Evolutionary conservation across 176 grass and related monocot genomes (phyloP).

Genomic region (Oryza meridionalis): DNA sequence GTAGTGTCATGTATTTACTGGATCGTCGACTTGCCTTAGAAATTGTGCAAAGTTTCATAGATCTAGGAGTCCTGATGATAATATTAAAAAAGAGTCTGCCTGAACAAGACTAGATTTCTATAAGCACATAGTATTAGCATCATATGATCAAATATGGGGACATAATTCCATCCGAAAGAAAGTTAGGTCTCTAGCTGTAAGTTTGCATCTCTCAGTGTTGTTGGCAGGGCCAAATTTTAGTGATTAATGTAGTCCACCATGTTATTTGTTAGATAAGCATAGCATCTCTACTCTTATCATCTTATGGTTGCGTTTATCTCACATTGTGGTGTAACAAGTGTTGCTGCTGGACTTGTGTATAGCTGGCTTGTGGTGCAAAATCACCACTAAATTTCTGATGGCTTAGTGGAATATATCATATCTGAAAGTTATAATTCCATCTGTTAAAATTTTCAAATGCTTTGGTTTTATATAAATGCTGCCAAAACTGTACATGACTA

Average conservation of each 20-base stretch:
- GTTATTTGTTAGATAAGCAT: neutral
- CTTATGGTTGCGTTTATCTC: neutral
- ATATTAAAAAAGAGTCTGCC: neutral
- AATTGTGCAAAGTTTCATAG: slow-evolving; percentile 18
- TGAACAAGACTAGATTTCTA: neutral
- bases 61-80: neutral
- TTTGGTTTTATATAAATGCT: slow-evolving; percentile 11
- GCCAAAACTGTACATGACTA: neutral
- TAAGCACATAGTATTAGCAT: neutral
- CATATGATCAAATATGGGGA: slow-evolving; percentile 6
- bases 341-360: neutral
- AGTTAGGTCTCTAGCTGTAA: slow-evolving; percentile 3
- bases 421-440: neutral
- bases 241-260: neutral
- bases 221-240: neutral
- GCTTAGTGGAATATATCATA: slow-evolving; percentile 19
- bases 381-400: neutral
- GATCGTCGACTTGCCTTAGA: neutral
- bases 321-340: neutral
- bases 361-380: slow-evolving; percentile 16
- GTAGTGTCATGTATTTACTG: slow-evolving; percentile 16
- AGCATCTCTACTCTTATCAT: neutral
- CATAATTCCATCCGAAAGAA: neutral
- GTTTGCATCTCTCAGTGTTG: neutral
- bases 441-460: neutral